Percentiles rank a stretch among this genome's conserved stretches.
Evolutionary conservation across 176 grass and related monocot species (phyloP).

Genomic region (Saccharum officinarum): DNA sequence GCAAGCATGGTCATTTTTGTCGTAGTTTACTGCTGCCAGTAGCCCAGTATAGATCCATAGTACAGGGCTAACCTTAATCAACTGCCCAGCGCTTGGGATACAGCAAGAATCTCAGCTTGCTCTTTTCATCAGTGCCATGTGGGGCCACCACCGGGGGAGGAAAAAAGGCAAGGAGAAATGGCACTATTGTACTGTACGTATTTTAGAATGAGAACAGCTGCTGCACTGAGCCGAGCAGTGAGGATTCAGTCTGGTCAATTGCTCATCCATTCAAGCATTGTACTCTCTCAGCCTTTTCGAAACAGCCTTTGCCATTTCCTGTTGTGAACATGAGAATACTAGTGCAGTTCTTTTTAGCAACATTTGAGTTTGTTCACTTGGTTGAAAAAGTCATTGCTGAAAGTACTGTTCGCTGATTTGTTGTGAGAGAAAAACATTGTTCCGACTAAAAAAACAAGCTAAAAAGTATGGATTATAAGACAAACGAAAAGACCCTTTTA

Average conservation of each 20-base stretch:
- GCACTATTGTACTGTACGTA: neutral
- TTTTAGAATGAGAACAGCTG: slow-evolving; percentile 6
- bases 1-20: slow-evolving; percentile 45
- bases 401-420: no score
- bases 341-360: neutral
- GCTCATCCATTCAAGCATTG: slow-evolving; percentile 34
- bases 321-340: slow-evolving; percentile 9
- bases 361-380: no score
- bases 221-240: neutral
- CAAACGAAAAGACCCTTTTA: no score
- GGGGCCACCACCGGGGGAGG: slow-evolving; percentile 19
- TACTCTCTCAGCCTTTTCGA: neutral
- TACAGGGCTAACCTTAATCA: slow-evolving; percentile 40
- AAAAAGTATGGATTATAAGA: no score
- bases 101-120: slow-evolving; percentile 60
- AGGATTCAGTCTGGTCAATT: slow-evolving; percentile 34
- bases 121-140: slow-evolving; percentile 47
- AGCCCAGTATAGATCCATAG: slow-evolving; percentile 40
- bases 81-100: slow-evolving; percentile 48
- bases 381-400: no score
- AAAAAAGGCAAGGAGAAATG: slow-evolving; percentile 18
- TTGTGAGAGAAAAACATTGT: no score
- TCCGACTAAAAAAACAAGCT: no score
- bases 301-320: neutral
- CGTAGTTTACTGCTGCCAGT: slow-evolving; percentile 28